These are phyloP conservation scores for Limnanthes douglasii DNA, from an alignment of 345 rosid genomes.

Conservation along the genomic window DNA sequence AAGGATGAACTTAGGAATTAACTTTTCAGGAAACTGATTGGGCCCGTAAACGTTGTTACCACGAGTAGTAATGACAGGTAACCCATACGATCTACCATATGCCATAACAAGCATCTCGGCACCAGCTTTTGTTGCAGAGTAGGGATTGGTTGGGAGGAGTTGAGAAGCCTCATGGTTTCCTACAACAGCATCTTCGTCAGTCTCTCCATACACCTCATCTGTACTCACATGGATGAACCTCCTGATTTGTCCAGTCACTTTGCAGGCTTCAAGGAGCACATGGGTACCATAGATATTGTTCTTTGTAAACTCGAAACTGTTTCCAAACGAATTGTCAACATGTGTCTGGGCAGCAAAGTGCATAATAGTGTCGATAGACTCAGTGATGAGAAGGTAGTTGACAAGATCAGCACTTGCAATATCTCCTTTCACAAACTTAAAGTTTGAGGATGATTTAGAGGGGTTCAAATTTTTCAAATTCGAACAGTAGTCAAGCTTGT, in stretches of 20 bases:
- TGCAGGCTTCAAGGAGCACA: slow-evolving; percentile 82
- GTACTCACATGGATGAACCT: slow-evolving; percentile 92
- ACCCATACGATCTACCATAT: slow-evolving; percentile 73
- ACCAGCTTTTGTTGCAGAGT: slow-evolving; percentile 85
- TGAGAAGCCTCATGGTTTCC: slow-evolving; percentile 94
- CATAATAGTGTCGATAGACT: slow-evolving; percentile 81
- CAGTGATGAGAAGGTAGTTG: slow-evolving; percentile 75
- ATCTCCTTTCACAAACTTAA: slow-evolving; percentile 81
- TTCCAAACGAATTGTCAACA: slow-evolving; percentile 81
- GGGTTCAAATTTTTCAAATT: slow-evolving; percentile 69
- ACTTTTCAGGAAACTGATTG: slow-evolving; percentile 77
- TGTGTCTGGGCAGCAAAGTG: slow-evolving; percentile 92
- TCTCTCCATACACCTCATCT: slow-evolving; percentile 89
- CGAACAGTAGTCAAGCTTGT: slow-evolving; percentile 88
- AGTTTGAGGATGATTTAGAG: slow-evolving; percentile 44
- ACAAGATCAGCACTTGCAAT: slow-evolving; percentile 84
- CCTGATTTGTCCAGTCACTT: slow-evolving; percentile 79
- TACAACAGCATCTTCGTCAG: slow-evolving; percentile 84
- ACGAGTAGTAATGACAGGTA: slow-evolving; percentile 87
- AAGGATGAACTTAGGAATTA: slow-evolving; percentile 81
- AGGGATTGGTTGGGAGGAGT: slow-evolving; percentile 90
- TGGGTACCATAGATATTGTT: slow-evolving; percentile 84
- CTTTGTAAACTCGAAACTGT: slow-evolving; percentile 88
- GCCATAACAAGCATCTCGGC: slow-evolving; percentile 99
- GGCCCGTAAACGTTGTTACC: slow-evolving; percentile 92